Evolutionary conservation across 306 rosid genomes (phyloP), one percentile per base, ranked within the genome.

Genomic region (Herpetospermum pedunculosum): DNA sequence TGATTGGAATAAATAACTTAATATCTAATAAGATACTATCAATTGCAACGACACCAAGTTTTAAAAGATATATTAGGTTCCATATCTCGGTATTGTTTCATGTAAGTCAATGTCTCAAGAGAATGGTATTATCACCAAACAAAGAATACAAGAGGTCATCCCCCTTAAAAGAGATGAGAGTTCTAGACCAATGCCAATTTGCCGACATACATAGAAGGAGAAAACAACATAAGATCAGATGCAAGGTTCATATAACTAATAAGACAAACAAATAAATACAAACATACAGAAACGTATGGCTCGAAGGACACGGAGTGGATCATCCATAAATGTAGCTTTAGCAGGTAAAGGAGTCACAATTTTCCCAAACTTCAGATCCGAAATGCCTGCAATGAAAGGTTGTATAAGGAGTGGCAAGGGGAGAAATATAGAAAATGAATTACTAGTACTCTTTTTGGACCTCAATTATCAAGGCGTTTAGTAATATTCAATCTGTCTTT

Each of bases 311-410:
- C 96, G 88, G 43, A 94, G 84, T 6, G 96, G 97, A 82, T 94
- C 97, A 78, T 94, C 97, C 88, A 91, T 82, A 85, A 94, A 94
- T 48, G 98, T 94, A 72, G 78, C 83, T 80, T 88, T 86, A 4
- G 98, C 85, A 37, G 92, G 92, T 82, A 89, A 82, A 71, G 98
- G 98, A 72, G 98, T 94, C 77, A 89, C 97, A 77, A 91, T 89
- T 85, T 75, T 89, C 77, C 98, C 97, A 63, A 80, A 85, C 84
- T 85, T 89, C 30, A 94, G 88, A 82, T 91, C 96, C 6, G 77
- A 81, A 72, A 89, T 80, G 76, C 97, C 97, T 94, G 88, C 70
- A 75, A 54, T 72, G 52, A 29, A 72, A 32, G 41, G 46, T 60
- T 70, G 73, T 40, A 35, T 13, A 55, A 37, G 16, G 8, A 70